A percentile compares a stretch with the other conserved stretches of the same genome.
Evolutionary conservation across 2,329 filamentous ascomycete genomes (phyloP).

Genomic region (Talaromyces funiculosus): DNA sequence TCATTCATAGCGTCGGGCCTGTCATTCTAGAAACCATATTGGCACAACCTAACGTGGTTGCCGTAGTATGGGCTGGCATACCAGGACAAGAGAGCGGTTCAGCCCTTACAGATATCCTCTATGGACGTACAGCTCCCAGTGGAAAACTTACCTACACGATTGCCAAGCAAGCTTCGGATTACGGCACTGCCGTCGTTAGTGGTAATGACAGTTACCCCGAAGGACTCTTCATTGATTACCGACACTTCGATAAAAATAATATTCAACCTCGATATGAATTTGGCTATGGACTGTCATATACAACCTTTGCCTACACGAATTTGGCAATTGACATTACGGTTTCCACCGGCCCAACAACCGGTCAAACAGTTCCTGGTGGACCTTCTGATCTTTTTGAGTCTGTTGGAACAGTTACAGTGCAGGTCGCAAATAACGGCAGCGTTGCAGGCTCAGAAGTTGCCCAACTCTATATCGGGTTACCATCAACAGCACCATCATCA

Average conservation of each 20-base stretch:
- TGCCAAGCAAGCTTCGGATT: conserved; percentile 61
- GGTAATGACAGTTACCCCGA: conserved; percentile 69
- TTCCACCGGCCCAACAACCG: conserved; percentile 9
- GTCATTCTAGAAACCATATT: conserved; percentile 62
- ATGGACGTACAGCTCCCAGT: conserved; percentile 70
- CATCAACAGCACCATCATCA: conserved; percentile 24
- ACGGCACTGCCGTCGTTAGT: conserved; percentile 47
- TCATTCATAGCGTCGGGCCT: conserved; percentile 72
- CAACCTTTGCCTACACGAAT: conserved; percentile 69
- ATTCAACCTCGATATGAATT: conserved; percentile 72
- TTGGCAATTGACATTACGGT: conserved; percentile 38
- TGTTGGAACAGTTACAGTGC: conserved; percentile 57
- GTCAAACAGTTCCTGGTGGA: conserved; percentile 27
- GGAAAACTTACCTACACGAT: conserved; percentile 77
- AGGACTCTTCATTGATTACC: conserved; percentile 77
- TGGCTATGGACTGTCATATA: conserved; percentile 74
- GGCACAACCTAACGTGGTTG: conserved; percentile 70
- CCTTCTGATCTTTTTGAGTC: conserved; percentile 54
- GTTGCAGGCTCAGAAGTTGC: conserved; percentile 64
- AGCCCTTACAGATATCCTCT: conserved; percentile 73
- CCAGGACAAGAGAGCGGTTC: conserved; percentile 82
- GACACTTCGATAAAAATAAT: conserved; percentile 63
- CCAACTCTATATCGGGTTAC: conserved; percentile 43
- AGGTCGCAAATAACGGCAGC: conserved; percentile 65
- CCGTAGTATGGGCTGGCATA: conserved; percentile 74